These are phyloP conservation scores for Aethionema arabicum DNA, from an alignment of 345 rosid species.

Conservation along the genomic window DNA sequence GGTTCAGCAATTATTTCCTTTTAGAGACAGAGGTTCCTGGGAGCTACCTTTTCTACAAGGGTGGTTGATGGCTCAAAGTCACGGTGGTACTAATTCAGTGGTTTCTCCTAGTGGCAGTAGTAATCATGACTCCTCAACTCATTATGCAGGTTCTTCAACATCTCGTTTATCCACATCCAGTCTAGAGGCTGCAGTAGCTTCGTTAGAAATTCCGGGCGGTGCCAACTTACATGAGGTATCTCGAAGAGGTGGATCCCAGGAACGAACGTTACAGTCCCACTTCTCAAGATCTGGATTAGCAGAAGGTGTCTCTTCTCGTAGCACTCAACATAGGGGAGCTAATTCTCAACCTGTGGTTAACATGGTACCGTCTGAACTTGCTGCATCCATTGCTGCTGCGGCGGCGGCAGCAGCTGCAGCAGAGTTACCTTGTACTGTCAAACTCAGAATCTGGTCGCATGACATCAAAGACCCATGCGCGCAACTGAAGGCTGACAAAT, in stretches of 20 bases:
- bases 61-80: conserved; percentile 75
- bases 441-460: conserved; percentile 86
- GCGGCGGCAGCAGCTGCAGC: conserved; percentile 22
- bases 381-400: conserved; percentile 34
- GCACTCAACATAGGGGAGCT: conserved; percentile 34
- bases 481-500: conserved; percentile 57
- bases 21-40: conserved; percentile 61
- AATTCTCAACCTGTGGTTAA: conserved; percentile 57
- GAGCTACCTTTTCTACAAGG: conserved; percentile 74
- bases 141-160: conserved; percentile 39
- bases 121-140: conserved; percentile 41
- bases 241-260: conserved; percentile 46
- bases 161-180: conserved; percentile 40
- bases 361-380: conserved; percentile 70
- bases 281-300: conserved; percentile 47
- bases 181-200: conserved; percentile 53
- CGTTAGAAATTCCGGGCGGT: conserved; percentile 53
- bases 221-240: conserved; percentile 48
- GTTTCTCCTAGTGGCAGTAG: conserved; percentile 45
- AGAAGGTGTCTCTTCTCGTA: conserved; percentile 41
- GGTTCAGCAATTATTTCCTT: conserved; percentile 49
- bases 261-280: conserved; percentile 43
- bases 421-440: conserved; percentile 78
- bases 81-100: conserved; percentile 50
- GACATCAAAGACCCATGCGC: conserved; percentile 71